Evolutionary conservation across 345 rosid species (phyloP).

Genomic region (Linum lewisii): DNA sequence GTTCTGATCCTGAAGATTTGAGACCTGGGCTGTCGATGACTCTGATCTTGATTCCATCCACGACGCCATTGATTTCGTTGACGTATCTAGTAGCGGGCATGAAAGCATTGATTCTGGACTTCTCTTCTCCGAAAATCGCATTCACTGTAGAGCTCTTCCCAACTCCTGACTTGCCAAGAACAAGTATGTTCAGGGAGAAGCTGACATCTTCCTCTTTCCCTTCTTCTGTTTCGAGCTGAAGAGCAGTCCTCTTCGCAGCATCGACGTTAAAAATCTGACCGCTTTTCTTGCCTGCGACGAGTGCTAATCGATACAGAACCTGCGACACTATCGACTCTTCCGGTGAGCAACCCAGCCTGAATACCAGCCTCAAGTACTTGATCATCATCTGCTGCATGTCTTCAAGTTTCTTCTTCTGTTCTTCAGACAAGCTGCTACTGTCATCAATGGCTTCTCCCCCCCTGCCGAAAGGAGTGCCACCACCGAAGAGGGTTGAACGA

Average conservation of each 20-base stretch:
- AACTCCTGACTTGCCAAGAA: slow-evolving; percentile 86
- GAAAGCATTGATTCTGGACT: slow-evolving; percentile 59
- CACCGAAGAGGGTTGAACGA: slow-evolving; percentile 54
- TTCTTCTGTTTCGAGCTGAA: slow-evolving; percentile 58
- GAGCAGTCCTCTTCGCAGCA: slow-evolving; percentile 61
- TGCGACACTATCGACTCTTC: slow-evolving; percentile 77
- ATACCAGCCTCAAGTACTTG: slow-evolving; percentile 81
- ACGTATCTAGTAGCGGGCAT: slow-evolving; percentile 61
- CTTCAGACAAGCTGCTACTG: slow-evolving; percentile 76
- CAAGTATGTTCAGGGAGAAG: slow-evolving; percentile 69
- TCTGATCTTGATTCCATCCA: slow-evolving; percentile 59
- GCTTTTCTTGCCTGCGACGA: slow-evolving; percentile 68
- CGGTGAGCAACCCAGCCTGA: slow-evolving; percentile 59
- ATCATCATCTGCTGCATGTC: slow-evolving; percentile 64
- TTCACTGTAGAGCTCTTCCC: slow-evolving; percentile 94
- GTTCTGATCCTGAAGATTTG: slow-evolving; percentile 74
- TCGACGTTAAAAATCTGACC: slow-evolving; percentile 67
- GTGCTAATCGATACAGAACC: slow-evolving; percentile 68
- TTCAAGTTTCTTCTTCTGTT: slow-evolving; percentile 71
- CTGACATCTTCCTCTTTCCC: slow-evolving; percentile 53
- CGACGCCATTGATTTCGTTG: slow-evolving; percentile 55
- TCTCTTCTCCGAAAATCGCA: slow-evolving; percentile 75
- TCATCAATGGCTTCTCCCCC: slow-evolving; percentile 34
- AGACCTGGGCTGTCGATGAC: slow-evolving; percentile 77
- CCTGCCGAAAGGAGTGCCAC: slow-evolving; percentile 25